A percentile compares a stretch with the other conserved stretches of the same genome.
Evolutionary conservation across 495 filamentous ascomycete species (phyloP).

Genomic region (Lindgomyces ingoldianus): DNA sequence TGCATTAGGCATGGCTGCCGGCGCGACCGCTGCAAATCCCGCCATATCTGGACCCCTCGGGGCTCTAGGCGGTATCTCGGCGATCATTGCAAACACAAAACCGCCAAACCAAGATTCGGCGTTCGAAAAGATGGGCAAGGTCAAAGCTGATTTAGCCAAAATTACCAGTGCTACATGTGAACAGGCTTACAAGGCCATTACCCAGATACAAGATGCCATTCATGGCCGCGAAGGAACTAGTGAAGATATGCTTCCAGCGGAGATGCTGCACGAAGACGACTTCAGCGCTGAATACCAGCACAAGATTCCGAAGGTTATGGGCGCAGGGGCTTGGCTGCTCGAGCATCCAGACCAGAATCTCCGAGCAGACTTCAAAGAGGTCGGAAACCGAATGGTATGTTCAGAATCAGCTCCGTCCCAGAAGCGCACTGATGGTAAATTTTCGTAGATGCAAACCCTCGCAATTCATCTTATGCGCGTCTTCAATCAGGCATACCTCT

Average conservation of each 20-base stretch:
- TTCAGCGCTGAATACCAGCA: not conserved
- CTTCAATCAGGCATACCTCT: not conserved
- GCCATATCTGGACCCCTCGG: not conserved
- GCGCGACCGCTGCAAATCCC: not conserved
- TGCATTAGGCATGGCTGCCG: not conserved
- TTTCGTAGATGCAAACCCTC: not conserved
- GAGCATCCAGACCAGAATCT: not conserved
- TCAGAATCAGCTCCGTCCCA: not conserved
- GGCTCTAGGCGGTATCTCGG: not conserved
- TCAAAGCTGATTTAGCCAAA: conserved; percentile 1
- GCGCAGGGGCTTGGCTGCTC: not conserved
- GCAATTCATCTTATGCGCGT: not conserved
- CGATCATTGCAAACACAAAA: conserved; percentile 5
- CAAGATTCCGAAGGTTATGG: not conserved
- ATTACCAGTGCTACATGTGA: not conserved
- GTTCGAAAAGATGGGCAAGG: not conserved
- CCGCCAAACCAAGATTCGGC: not conserved
- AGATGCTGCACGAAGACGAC: not conserved
- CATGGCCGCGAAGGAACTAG: conserved; percentile 2
- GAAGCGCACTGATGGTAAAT: not conserved
- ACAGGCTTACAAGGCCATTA: not conserved
- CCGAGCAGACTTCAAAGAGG: not conserved
- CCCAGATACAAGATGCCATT: conserved; percentile 1
- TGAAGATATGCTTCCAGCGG: conserved; percentile 2
- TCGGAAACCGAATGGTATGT: conserved; percentile 7